phyloP scores from a whole-genome alignment of 176 grass and related monocot genomes.

The Poa annua region DNA sequence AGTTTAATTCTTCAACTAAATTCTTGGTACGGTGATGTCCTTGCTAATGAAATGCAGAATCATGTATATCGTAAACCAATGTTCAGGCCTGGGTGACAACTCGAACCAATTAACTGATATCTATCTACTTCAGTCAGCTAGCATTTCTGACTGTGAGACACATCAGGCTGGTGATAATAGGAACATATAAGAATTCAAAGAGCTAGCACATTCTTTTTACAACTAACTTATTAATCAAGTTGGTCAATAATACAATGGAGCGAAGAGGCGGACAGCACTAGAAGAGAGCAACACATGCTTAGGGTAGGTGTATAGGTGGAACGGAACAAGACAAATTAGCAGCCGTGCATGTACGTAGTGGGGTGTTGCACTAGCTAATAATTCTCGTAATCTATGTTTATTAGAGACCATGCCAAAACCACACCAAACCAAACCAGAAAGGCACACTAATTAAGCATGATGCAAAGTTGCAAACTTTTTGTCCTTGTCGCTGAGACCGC shows the following conservation, averaged over 20 bases:
- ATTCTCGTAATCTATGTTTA: background rate
- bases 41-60: background rate
- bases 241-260: background rate
- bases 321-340: conserved; percentile 21
- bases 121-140: background rate
- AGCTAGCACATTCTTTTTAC: background rate
- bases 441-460: background rate
- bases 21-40: background rate
- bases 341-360: background rate
- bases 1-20: too few relatives aligned
- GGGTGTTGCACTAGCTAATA: background rate
- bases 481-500: background rate
- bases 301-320: background rate
- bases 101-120: background rate
- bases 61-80: background rate
- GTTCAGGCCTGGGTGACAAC: background rate
- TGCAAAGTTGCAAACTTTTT: background rate
- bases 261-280: background rate
- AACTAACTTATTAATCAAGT: background rate
- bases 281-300: background rate
- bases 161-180: background rate
- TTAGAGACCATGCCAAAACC: background rate
- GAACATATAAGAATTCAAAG: background rate
- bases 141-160: background rate
- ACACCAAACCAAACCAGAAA: background rate